Percentiles rank a stretch among this genome's conserved stretches.
phyloP scores from a whole-genome alignment of 2,329 filamentous ascomycete genomes.

The Claviceps sp. region DNA sequence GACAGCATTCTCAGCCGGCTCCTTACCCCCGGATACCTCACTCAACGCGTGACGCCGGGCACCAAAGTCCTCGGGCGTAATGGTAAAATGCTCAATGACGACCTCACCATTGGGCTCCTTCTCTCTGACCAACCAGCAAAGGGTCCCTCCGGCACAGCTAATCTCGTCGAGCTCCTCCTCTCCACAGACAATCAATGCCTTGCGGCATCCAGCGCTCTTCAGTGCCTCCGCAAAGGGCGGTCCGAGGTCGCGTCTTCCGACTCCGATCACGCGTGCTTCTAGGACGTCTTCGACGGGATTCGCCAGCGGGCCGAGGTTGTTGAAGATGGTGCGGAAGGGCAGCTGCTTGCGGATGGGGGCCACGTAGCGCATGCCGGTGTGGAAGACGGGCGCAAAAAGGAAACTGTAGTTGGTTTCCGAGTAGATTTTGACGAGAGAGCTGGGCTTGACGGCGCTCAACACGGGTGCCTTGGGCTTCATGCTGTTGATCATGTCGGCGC shows the following conservation, averaged over 20 bases:
- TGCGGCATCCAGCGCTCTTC: conserved; percentile 58
- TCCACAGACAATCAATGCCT: conserved; percentile 84
- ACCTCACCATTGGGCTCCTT: conserved; percentile 26
- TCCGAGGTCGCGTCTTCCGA: conserved; percentile 76
- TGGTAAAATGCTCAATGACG: conserved; percentile 60
- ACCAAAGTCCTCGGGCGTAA: conserved; percentile 80
- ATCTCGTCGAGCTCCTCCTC: conserved; percentile 93
- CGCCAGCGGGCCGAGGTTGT: conserved; percentile 80
- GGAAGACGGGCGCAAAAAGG: conserved; percentile 90
- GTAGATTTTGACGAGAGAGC: conserved; percentile 62
- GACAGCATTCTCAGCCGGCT: conserved; percentile 73
- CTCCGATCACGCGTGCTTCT: conserved; percentile 86
- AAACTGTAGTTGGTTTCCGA: conserved; percentile 80
- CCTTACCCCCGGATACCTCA: conserved; percentile 72
- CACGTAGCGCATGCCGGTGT: conserved; percentile 85
- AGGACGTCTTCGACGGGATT: conserved; percentile 78
- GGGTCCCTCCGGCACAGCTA: conserved; percentile 75
- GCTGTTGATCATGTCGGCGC: conserved; percentile 75
- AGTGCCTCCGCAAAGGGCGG: conserved; percentile 82
- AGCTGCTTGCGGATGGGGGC: conserved; percentile 76
- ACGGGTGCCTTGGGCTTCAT: conserved; percentile 61
- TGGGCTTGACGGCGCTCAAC: conserved; percentile 59
- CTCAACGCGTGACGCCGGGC: conserved; percentile 59
- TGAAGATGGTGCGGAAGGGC: conserved; percentile 94
- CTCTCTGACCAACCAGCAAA: conserved; percentile 70